Percentiles rank a stretch among this genome's conserved stretches.
Conservation (phyloP, 2,329 filamentous ascomycete genomes). For the Talaromyces rugulosus region DNA sequence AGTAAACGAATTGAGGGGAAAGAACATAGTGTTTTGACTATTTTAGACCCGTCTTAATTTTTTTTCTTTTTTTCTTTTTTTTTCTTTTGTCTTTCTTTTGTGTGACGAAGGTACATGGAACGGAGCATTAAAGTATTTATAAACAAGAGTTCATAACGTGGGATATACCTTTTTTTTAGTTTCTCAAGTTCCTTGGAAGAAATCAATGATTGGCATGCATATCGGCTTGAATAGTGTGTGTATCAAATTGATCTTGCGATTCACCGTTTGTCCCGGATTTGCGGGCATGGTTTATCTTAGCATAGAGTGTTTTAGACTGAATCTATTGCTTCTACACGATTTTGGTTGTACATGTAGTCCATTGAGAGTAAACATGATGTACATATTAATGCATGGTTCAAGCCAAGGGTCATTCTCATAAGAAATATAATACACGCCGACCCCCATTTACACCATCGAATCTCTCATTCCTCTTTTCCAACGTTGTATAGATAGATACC, state of each 20-base stretch:
- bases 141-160: conserved; percentile 8
- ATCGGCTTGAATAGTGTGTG: not conserved
- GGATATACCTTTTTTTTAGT: conserved; percentile 9
- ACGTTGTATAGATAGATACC: not conserved
- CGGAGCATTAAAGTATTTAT: conserved; percentile 7
- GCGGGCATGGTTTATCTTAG: not conserved
- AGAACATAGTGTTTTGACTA: not conserved
- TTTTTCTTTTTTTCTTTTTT: conserved; percentile 7
- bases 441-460: not conserved
- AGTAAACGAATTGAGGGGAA: conserved; percentile 6
- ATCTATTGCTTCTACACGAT: not conserved
- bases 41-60: conserved; percentile 1
- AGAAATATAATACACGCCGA: not conserved
- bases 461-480: not conserved
- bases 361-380: not conserved
- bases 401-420: not conserved
- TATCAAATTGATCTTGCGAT: not conserved
- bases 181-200: not conserved
- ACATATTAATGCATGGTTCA: not conserved
- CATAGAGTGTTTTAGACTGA: not conserved
- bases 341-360: not conserved
- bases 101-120: conserved; percentile 9
- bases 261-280: not conserved
- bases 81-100: conserved; percentile 1
- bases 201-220: not conserved